phyloP scores from a whole-genome alignment of 768 basidiomycete genomes.

The Grammothele lineata region DNA sequence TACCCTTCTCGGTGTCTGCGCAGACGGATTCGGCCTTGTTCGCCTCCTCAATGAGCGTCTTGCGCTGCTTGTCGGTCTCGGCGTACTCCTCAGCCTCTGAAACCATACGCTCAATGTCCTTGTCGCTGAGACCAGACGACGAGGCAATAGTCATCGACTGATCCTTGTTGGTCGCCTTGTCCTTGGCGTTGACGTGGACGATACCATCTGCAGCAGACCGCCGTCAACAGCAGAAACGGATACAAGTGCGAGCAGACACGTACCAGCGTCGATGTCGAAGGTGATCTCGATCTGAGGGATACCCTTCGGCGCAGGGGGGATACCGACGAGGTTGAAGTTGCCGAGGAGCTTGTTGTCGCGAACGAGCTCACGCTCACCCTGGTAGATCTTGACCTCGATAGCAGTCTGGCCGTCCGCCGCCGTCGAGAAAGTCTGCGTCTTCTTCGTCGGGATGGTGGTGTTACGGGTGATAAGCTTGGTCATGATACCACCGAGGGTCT shows the following conservation, averaged over 20 bases:
- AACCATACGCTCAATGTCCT: conserved; percentile 97
- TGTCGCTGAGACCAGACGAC: conserved; percentile 92
- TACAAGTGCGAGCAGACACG: conserved; percentile 23
- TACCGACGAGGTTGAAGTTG: conserved; percentile 98
- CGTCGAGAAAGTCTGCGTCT: conserved; percentile 98
- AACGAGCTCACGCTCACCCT: conserved; percentile 98
- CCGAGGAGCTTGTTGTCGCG: conserved; percentile 98
- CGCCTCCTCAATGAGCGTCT: conserved; percentile 87
- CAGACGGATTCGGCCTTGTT: conserved; percentile 96
- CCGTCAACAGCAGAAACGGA: too few species aligned
- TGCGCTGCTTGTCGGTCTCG: conserved; percentile 87
- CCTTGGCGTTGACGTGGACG: conserved; percentile 95
- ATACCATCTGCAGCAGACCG: conserved; percentile 64
- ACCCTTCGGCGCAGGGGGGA: conserved; percentile 78
- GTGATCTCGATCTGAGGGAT: conserved; percentile 79
- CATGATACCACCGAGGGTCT: conserved; percentile 99
- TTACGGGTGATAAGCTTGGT: conserved; percentile 97
- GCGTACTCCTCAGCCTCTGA: conserved; percentile 91
- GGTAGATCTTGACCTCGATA: conserved; percentile 99
- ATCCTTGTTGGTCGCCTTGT: conserved; percentile 87
- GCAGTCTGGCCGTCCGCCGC: conserved; percentile 99
- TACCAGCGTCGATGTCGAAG: conserved; percentile 97
- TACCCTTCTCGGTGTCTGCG: conserved; percentile 95
- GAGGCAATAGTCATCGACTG: conserved; percentile 98
- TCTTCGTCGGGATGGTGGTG: conserved; percentile 99